Base-by-base conservation (phyloP, 129 eudicot species). In the Rutidosis leptorrhynchoides region DNA sequence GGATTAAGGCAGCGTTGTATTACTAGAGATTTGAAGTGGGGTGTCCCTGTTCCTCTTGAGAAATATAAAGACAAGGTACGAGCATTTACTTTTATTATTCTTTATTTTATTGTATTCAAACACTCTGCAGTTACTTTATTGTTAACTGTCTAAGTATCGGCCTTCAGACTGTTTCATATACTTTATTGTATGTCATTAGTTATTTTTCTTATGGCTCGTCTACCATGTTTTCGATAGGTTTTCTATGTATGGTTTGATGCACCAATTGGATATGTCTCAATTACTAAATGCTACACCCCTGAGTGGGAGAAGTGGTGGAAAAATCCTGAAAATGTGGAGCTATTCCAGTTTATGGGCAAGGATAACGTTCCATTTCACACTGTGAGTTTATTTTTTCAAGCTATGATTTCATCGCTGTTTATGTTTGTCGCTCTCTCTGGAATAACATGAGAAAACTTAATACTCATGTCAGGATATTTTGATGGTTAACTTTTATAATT, bases 221-320 rank as follows among this genome's bases (percentile, higher is more conserved):
- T 2, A 54, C 25, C 62, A 20, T 65, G 8, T 67, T 33, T 9
- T 77, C 22, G 3, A 11, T 69, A 91, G 98, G 98, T 91, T 32
- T 88, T 91, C 79, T 91, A 91, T 77, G 98, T 91, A 12, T 91
- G 98, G 98, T 91, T 85, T 78, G 96, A 91, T 62, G 98, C 98
- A 15, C 98, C 96, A 40, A 85, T 91, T 73, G 98, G 98, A 56
- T 91, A 91, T 75, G 85, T 88, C 19, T 88, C 98, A 58, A 91
- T 91, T 68, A 91, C 98, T 22, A 62, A 83, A 37, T 88, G 98
- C 74, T 87, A 88, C 78, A 88, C 98, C 5, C 67, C 84, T 22
- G 91, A 92, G 52, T 92, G 98, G 98, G 98, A 88, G 62, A 85
- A 88, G 71, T 92, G 98, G 98, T 88, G 98, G 98, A 92, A 92